Base-by-base conservation (phyloP, 805 yeast genomes). In the Saccharomycopsis amapae region DNA sequence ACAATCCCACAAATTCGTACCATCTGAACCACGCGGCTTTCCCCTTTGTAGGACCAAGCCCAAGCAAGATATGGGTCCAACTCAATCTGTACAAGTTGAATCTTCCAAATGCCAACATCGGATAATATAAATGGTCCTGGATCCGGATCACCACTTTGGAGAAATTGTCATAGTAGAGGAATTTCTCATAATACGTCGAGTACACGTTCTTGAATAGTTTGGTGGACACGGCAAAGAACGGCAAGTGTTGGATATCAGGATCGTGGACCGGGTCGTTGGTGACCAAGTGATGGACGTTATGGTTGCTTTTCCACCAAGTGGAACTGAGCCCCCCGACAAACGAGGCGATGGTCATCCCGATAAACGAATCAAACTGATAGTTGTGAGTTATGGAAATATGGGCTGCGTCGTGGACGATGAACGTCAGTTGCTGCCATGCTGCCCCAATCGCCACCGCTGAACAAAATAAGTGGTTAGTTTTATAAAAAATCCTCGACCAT, bases 251-350 rank as follows among this genome's bases (percentile, higher is more conserved):
- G 59, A 87, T 88, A 63, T 87, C 96, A 0, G 96, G 96, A 57
- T 87, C 96, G 59, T 88, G 95, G 1, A 83, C 82, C 0, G 96
- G 96, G 58, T 87, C 95, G 62, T 87, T 87, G n/a, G 96, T 84
- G 45, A 87, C 73, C 42, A 87, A 65, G 60, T 87, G 96, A 62
- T 87, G 96, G n/a, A 87, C 94, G 60, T 87, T 87, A 63, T 87
- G 96, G 62, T 85, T 87, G 43, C 89, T 71, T 56, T 87, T 88
- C 96, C 96, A 87, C 96, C 96, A 87, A 2, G 95, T 95, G 18
- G 86, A 59, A 38, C 95, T 84, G 35, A 87, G 68, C 0, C 96
- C 96, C n/a, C 96, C 96, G 42, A 79, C 63, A 68, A 72, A 87
- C 51, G 85, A 78, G 1, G 95, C 94, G 41, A 87, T 68, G 2